Conservation (phyloP, 805 yeast species). For the Kodamaea sagamina region DNA sequence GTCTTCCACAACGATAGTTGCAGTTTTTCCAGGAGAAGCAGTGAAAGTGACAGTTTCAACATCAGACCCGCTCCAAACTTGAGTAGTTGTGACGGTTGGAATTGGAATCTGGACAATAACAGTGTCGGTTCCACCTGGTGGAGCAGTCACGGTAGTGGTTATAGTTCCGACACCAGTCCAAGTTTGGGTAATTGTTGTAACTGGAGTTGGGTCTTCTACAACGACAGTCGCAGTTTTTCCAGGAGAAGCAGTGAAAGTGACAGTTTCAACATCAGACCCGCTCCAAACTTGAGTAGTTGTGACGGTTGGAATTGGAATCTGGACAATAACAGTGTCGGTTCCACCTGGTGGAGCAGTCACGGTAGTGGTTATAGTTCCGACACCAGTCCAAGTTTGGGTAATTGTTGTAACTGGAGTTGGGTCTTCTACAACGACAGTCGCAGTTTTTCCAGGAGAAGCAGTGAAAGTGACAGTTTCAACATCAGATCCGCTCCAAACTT, state of each 20-base stretch:
- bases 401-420: slow-evolving; percentile 12
- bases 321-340: slow-evolving; percentile 15
- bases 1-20: slow-evolving; percentile 12
- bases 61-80: slow-evolving; percentile 2
- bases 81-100: slow-evolving; percentile 5
- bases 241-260: slow-evolving; percentile 10
- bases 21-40: slow-evolving; percentile 10
- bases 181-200: too few relatives aligned
- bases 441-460: slow-evolving; percentile 13
- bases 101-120: slow-evolving; percentile 16
- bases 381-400: slow-evolving; percentile 2
- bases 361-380: slow-evolving; percentile 7
- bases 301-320: slow-evolving; percentile 19
- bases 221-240: slow-evolving; percentile 15
- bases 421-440: slow-evolving; percentile 15
- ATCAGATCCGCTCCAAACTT: slow-evolving; percentile 11
- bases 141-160: too few relatives aligned
- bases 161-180: too few relatives aligned
- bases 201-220: too few relatives aligned
- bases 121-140: too few relatives aligned
- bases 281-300: slow-evolving; percentile 14
- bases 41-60: too few relatives aligned
- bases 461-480: slow-evolving; percentile 11
- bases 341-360: slow-evolving; percentile 10
- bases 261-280: slow-evolving; percentile 11